These are phyloP conservation scores for Xerocomus brunneocitrinus DNA, from an alignment of 768 basidiomycete species.

Conservation along the genomic window DNA sequence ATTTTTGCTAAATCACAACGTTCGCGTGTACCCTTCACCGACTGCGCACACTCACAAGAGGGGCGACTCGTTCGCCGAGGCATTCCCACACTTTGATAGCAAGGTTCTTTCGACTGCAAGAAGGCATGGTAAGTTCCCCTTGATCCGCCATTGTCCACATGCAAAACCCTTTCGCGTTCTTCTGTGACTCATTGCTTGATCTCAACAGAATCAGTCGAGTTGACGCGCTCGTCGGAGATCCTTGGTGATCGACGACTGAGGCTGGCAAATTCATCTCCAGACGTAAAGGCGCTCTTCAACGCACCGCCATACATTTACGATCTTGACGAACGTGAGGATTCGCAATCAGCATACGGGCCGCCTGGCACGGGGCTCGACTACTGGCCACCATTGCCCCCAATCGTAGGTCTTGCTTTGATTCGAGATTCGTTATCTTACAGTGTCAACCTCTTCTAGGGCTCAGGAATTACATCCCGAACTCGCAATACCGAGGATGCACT, in stretches of 20 bases:
- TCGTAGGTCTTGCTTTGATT: conserved; percentile 43
- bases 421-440: conserved; percentile 19
- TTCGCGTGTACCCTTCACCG: conserved; percentile 76
- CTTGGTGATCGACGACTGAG: conserved; percentile 71
- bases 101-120: conserved; percentile 82
- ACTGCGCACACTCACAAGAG: conserved; percentile 79
- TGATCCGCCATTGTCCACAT: conserved; percentile 30
- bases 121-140: conserved; percentile 47
- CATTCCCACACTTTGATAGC: conserved; percentile 95
- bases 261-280: conserved; percentile 84
- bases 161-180: background rate
- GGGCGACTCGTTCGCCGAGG: conserved; percentile 90
- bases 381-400: conserved; percentile 73
- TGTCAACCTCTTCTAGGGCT: conserved; percentile 42
- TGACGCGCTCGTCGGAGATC: conserved; percentile 60
- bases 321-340: conserved; percentile 66
- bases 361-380: conserved; percentile 58
- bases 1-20: conserved; percentile 78
- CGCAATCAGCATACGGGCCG: conserved; percentile 51
- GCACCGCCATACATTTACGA: conserved; percentile 80
- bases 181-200: conserved; percentile 6
- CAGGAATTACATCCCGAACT: conserved; percentile 62
- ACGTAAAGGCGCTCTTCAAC: conserved; percentile 94
- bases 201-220: conserved; percentile 65
- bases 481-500: conserved; percentile 70